Evolutionary conservation across 2,329 filamentous ascomycete genomes (phyloP), one percentile per base, ranked within the genome.

Genomic region (Teratosphaeria viscida): DNA sequence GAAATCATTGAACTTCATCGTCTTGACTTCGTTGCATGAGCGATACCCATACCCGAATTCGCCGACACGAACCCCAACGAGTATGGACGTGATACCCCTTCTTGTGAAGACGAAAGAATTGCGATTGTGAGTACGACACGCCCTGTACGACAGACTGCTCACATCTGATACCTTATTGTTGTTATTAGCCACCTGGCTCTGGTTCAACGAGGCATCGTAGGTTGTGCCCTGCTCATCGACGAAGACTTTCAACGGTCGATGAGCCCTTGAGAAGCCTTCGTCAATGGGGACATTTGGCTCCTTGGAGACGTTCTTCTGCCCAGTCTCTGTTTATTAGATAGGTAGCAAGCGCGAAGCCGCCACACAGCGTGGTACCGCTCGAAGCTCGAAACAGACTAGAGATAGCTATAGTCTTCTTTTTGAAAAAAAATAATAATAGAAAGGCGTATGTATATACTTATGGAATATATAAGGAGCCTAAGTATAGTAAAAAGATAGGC

Each of bases 91-190:
- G 75, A 70, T 79, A 88, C 19, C 56, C 55, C 26, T 66, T 64
- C 10, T 73, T 62, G 2, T 62, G 61, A 26, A 29, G n/a, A 56
- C 73, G 62, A 2, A 4, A 39, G 52, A 35, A 12, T 2, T 65
- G 56, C 65, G 52, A 19, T 32, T 43, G 57, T 49, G 34, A 29
- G 55, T 53, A 52, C 49, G 23, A 19, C 16, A 47, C 2, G 7
- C 11, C 53, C 49, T 55, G 8, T 16, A 16, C 23, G 23, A 23
- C 23, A 23, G 23, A 23, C 23, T 23, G 23, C 23, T 23, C 23
- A 23, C 2, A 23, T 23, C 23, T 92, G 88, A 92, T 71, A 92
- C 92, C 65, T 94, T 94, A 73, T 92, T 92, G 73, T 88, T 88
- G 69, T 92, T 94, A 54, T 80, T 74, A 0, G 77, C 75, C 0